Conservation (phyloP, 371 early-diverging fungal genomes). For the Mucor saturninus region DNA sequence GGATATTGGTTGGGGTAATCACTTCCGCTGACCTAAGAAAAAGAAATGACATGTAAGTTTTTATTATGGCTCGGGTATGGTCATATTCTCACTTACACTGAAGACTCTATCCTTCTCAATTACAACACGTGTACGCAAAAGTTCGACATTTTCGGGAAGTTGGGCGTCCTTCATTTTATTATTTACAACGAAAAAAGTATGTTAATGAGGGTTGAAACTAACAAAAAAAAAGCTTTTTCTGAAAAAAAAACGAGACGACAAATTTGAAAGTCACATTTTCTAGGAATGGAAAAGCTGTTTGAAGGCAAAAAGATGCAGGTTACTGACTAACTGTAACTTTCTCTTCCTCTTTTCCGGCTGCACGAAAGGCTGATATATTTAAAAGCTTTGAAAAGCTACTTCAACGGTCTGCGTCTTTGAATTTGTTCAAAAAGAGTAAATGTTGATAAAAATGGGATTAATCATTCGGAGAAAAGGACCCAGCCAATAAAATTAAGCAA, state of each 20-base stretch:
- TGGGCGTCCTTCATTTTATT: conserved; percentile 18
- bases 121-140: conserved; percentile 56
- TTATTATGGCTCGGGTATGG: background rate
- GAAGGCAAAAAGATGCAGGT: background rate
- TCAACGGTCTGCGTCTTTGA: no score
- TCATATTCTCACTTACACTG: conserved; percentile 45
- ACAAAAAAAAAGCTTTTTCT: conserved; percentile 5
- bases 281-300: background rate
- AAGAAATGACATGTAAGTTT: background rate
- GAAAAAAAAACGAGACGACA: conserved; percentile 13
- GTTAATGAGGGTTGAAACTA: background rate
- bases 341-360: background rate
- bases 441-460: no score
- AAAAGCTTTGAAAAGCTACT: no score
- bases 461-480: background rate
- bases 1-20: conserved; percentile 71
- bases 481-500: conserved; percentile 11
- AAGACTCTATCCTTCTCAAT: conserved; percentile 65
- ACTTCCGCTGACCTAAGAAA: conserved; percentile 62
- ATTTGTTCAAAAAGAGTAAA: background rate
- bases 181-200: background rate
- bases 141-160: conserved; percentile 34
- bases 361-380: no score
- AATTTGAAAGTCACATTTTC: conserved; percentile 6
- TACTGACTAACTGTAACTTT: background rate